A percentile compares a stretch with the other conserved stretches of the same genome.
Evolutionary conservation across 805 yeast species (phyloP).

Genomic region (Teunomyces lycoperdinae): DNA sequence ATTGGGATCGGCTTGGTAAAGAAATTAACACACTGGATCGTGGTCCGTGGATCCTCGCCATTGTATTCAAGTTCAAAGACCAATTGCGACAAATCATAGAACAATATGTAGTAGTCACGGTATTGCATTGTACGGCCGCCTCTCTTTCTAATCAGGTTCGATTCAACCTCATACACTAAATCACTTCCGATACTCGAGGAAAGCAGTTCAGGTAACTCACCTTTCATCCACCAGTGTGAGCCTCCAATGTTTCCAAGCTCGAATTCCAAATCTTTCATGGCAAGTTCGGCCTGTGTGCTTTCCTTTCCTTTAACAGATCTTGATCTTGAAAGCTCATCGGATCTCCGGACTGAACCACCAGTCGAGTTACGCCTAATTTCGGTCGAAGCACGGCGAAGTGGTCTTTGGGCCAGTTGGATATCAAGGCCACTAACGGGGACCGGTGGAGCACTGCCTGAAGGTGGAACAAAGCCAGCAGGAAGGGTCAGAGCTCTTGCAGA

Average conservation of each 20-base stretch:
- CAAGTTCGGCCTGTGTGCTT: conserved; percentile 27
- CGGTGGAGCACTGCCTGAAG: conserved; percentile 11
- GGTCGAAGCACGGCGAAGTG: conserved; percentile 12
- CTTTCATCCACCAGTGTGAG: conserved; percentile 66
- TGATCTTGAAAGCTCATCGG: conserved; percentile 12
- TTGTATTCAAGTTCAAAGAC: conserved; percentile 59
- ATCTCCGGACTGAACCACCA: conserved; percentile 9
- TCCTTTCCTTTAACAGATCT: conserved; percentile 18
- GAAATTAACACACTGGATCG: conserved; percentile 37
- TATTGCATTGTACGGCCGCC: conserved; percentile 47
- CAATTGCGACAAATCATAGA: conserved; percentile 69
- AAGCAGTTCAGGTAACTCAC: conserved; percentile 55
- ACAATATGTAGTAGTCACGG: conserved; percentile 69
- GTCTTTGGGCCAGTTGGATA: not conserved
- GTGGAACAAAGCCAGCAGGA: conserved; percentile 14
- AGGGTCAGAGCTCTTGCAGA: conserved; percentile 12
- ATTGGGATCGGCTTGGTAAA: conserved; percentile 41
- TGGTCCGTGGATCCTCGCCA: conserved; percentile 48
- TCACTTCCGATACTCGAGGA: conserved; percentile 43
- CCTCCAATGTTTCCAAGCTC: conserved; percentile 29
- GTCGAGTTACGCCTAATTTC: conserved; percentile 9
- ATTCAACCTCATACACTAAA: conserved; percentile 64
- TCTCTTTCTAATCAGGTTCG: conserved; percentile 52
- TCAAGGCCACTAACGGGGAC: conserved; percentile 4
- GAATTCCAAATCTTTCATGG: conserved; percentile 21